Evolutionary conservation across 352 stramenopile species (phyloP).

Genomic region (Globisporangium lucens): DNA sequence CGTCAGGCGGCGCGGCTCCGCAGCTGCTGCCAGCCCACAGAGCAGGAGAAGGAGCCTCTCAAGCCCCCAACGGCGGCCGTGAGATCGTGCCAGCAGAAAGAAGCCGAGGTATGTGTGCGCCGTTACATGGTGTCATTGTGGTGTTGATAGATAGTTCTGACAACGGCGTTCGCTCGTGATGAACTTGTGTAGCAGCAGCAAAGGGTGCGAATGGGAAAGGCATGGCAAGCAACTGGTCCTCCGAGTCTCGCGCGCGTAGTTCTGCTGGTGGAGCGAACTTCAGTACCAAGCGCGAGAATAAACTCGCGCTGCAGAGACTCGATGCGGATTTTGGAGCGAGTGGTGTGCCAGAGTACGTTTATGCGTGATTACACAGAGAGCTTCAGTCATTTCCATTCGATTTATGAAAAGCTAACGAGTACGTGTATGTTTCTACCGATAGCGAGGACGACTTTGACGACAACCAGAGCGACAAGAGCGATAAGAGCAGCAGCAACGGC

Average conservation of each 20-base stretch:
- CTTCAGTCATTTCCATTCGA: not conserved
- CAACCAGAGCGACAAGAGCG: slow-evolving; percentile 24
- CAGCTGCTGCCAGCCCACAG: not conserved
- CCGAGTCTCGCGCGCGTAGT: not conserved
- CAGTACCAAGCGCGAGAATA: not conserved
- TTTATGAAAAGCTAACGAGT: too few species aligned
- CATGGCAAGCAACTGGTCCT: not conserved
- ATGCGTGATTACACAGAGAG: not conserved
- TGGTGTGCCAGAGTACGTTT: slow-evolving; percentile 3
- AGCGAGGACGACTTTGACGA: slow-evolving; percentile 17
- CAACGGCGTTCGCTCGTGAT: not conserved
- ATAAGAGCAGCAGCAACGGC: slow-evolving; percentile 11
- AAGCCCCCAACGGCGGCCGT: not conserved
- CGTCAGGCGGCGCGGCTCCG: not conserved
- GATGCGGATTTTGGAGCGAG: slow-evolving; percentile 7
- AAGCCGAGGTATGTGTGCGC: not conserved
- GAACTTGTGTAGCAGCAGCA: not conserved
- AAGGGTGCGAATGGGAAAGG: not conserved
- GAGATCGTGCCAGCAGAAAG: not conserved
- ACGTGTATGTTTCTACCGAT: not conserved
- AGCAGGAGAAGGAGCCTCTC: not conserved
- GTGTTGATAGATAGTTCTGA: not conserved
- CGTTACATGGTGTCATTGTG: not conserved
- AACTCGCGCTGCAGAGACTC: slow-evolving; percentile 3
- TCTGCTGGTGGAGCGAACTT: not conserved